Conservation (phyloP, 805 yeast species). For the Wickerhamomyces kurtzmanii region DNA sequence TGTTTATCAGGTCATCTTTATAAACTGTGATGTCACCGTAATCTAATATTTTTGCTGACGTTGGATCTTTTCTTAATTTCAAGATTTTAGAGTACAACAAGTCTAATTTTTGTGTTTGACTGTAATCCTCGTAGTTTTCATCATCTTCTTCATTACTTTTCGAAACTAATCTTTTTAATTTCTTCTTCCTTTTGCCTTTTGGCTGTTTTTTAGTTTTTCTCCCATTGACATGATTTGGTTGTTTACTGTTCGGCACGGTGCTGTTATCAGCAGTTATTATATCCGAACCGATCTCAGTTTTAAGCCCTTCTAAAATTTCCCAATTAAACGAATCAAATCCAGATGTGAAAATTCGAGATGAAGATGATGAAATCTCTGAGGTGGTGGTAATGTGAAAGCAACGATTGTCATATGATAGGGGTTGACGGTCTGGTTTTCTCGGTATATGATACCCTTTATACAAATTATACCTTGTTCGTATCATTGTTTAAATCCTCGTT, state of each 20-base stretch:
- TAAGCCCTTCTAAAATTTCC: constrained; percentile 13
- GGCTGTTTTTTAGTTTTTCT: constrained; percentile 3
- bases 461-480: not conserved
- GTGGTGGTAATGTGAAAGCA: no score
- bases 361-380: no score
- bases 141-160: constrained; percentile 3
- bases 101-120: constrained; percentile 9
- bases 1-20: constrained; percentile 44
- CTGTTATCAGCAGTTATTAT: no score
- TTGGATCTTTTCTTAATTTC: constrained; percentile 6
- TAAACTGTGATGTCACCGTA: constrained; percentile 50
- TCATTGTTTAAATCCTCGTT: no score
- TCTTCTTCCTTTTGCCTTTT: constrained; percentile 7
- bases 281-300: no score
- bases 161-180: constrained; percentile 4
- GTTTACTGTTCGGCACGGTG: no score
- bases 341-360: constrained; percentile 19
- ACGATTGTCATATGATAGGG: no score
- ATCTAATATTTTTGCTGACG: constrained; percentile 27
- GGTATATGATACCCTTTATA: constrained; percentile 14
- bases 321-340: constrained; percentile 36
- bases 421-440: no score
- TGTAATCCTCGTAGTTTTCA: constrained; percentile 6
- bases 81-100: constrained; percentile 8
- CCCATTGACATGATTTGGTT: constrained; percentile 2